Conservation (phyloP, 2,329 filamentous ascomycete species). For the Xylogone sp. region DNA sequence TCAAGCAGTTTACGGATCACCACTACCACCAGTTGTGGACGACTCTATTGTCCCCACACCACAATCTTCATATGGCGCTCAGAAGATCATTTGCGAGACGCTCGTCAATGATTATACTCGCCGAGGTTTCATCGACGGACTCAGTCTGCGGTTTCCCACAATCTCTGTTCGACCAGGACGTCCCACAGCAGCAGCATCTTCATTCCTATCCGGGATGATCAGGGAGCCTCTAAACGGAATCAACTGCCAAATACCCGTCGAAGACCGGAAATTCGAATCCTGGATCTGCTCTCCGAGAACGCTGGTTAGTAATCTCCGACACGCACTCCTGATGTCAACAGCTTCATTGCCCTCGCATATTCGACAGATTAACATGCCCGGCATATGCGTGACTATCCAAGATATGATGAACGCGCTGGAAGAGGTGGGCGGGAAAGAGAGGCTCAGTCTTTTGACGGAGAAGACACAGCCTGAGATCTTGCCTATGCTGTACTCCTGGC, state of each 20-base stretch:
- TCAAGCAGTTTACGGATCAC: slow-evolving; percentile 59
- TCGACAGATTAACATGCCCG: slow-evolving; percentile 49
- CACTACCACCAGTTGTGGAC: slow-evolving; percentile 48
- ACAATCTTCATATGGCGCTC: slow-evolving; percentile 58
- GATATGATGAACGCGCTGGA: slow-evolving; percentile 49
- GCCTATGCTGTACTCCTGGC: slow-evolving; percentile 51
- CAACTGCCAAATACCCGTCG: background rate
- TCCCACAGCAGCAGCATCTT: slow-evolving; percentile 58
- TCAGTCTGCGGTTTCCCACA: slow-evolving; percentile 56
- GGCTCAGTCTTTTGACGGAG: slow-evolving; percentile 41
- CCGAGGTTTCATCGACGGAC: slow-evolving; percentile 53
- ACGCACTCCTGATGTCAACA: slow-evolving; percentile 35
- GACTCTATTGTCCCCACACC: slow-evolving; percentile 52
- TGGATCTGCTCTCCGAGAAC: slow-evolving; percentile 46
- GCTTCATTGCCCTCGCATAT: slow-evolving; percentile 36
- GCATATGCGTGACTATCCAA: slow-evolving; percentile 47
- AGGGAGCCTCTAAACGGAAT: slow-evolving; percentile 48
- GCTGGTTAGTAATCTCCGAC: slow-evolving; percentile 41
- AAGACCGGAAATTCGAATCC: slow-evolving; percentile 33
- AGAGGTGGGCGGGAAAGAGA: slow-evolving; percentile 43
- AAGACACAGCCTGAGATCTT: slow-evolving; percentile 42
- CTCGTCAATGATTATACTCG: slow-evolving; percentile 62
- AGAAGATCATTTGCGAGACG: slow-evolving; percentile 60
- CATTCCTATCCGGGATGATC: slow-evolving; percentile 61
- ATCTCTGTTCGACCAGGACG: slow-evolving; percentile 57